A percentile compares a stretch with the other conserved stretches of the same genome.
phyloP scores from a whole-genome alignment of 2,329 filamentous ascomycete genomes.

The Biscogniauxia sp. region DNA sequence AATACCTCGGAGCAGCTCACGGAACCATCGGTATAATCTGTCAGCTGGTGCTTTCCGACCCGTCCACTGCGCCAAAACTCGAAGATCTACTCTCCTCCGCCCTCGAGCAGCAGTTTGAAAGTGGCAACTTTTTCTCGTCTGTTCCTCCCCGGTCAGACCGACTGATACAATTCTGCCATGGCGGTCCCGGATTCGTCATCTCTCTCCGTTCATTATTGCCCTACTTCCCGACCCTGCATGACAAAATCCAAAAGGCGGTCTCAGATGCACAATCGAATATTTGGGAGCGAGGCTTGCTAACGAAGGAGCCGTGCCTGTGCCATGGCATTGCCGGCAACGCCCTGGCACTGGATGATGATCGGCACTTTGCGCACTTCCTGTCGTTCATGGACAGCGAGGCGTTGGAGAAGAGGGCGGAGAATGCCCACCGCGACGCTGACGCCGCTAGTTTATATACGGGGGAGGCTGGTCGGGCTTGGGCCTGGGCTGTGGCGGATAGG shows the following conservation, averaged over 20 bases:
- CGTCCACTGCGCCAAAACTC: slow-evolving; percentile 52
- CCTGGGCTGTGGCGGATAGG: slow-evolving; percentile 25
- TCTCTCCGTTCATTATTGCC: slow-evolving; percentile 55
- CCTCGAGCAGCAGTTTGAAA: slow-evolving; percentile 57
- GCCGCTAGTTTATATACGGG: slow-evolving; percentile 27
- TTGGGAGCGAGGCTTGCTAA: slow-evolving; percentile 57
- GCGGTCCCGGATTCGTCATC: slow-evolving; percentile 60
- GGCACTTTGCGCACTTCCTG: slow-evolving; percentile 23
- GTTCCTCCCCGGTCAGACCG: slow-evolving; percentile 33
- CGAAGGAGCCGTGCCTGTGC: slow-evolving; percentile 64
- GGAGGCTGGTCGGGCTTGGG: slow-evolving; percentile 29
- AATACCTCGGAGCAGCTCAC: slow-evolving; percentile 65
- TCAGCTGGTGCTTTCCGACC: slow-evolving; percentile 62
- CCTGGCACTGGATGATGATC: slow-evolving; percentile 34
- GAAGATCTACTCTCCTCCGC: slow-evolving; percentile 52
- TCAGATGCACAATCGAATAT: slow-evolving; percentile 50
- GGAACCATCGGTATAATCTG: slow-evolving; percentile 68
- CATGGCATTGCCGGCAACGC: slow-evolving; percentile 66
- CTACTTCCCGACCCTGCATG: slow-evolving; percentile 53
- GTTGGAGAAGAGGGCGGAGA: slow-evolving; percentile 11
- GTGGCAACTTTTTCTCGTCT: slow-evolving; percentile 63
- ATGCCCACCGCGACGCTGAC: slow-evolving; percentile 6
- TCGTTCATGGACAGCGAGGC: slow-evolving; percentile 21
- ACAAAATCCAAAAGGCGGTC: slow-evolving; percentile 53
- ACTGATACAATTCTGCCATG: slow-evolving; percentile 66